phyloP scores from a whole-genome alignment of 805 yeast genomes.

The Teunomyces tritomae region DNA sequence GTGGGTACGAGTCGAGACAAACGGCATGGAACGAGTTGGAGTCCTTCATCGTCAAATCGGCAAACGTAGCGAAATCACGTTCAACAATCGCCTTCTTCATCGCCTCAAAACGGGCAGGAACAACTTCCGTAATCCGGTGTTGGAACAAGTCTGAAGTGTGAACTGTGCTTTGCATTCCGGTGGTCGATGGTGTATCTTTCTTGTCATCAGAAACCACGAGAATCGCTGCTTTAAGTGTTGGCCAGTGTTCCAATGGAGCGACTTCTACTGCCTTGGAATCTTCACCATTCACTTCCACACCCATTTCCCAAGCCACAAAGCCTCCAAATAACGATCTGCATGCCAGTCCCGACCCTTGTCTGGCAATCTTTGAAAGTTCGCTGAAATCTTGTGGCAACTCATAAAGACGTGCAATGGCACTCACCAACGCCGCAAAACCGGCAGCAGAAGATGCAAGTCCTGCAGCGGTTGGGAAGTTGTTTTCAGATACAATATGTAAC shows the following conservation, averaged over 20 bases:
- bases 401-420: slow-evolving; percentile 82
- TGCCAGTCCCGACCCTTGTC: slow-evolving; percentile 98
- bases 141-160: slow-evolving; percentile 82
- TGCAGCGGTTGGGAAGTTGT: slow-evolving; percentile 99
- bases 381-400: slow-evolving; percentile 80
- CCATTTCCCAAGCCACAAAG: slow-evolving; percentile 99
- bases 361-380: slow-evolving; percentile 87
- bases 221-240: slow-evolving; percentile 84
- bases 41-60: slow-evolving; percentile 90
- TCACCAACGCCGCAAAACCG: slow-evolving; percentile 94
- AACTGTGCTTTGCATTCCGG: slow-evolving; percentile 96
- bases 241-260: slow-evolving; percentile 86
- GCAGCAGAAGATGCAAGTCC: slow-evolving; percentile 98
- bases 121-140: slow-evolving; percentile 75
- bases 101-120: slow-evolving; percentile 75
- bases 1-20: slow-evolving; percentile 94
- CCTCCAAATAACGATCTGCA: slow-evolving; percentile 98
- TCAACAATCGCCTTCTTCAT: slow-evolving; percentile 75
- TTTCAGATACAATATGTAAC: slow-evolving; percentile 83
- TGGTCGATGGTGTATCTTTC: slow-evolving; percentile 91
- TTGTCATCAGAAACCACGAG: slow-evolving; percentile 90
- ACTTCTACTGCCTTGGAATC: slow-evolving; percentile 94
- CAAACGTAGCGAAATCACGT: slow-evolving; percentile 80
- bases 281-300: slow-evolving; percentile 65
- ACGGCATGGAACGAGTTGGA: slow-evolving; percentile 97